Evolutionary conservation across 306 rosid species (phyloP).

Genomic region (Bauhinia variegata): DNA sequence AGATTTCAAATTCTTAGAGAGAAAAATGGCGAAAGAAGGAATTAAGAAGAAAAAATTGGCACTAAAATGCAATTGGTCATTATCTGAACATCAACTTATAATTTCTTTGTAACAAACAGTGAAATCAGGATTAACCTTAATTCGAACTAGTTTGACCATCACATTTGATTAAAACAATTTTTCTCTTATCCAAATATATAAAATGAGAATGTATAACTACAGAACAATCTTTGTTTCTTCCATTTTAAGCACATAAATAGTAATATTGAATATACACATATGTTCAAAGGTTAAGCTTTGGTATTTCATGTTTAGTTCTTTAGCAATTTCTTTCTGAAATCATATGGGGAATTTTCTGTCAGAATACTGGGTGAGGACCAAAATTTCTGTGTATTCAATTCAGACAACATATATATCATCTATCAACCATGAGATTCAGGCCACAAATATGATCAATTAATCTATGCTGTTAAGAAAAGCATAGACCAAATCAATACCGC

Average conservation of each 20-base stretch:
- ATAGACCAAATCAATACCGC: neutral
- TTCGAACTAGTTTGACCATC: too few species aligned
- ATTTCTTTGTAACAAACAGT: too few species aligned
- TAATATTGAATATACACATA: neutral
- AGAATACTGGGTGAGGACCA: too few species aligned
- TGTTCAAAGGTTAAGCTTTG: neutral
- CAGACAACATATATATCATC: too few species aligned
- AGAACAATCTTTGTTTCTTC: too few species aligned
- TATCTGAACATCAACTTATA: too few species aligned
- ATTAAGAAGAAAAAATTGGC: neutral
- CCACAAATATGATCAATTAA: neutral
- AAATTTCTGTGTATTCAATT: too few species aligned
- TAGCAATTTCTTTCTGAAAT: neutral
- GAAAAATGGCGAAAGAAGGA: neutral
- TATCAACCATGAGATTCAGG: neutral
- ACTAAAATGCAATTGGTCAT: neutral
- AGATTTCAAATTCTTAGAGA: neutral
- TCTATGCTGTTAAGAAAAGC: neutral
- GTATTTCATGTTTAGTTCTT: neutral
- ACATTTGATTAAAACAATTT: too few species aligned
- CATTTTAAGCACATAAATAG: neutral
- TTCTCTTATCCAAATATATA: too few species aligned
- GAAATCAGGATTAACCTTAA: too few species aligned
- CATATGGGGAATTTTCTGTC: neutral
- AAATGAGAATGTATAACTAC: too few species aligned